Base-by-base conservation (phyloP, 352 stramenopile species). In the Pythium vanterpoolii region DNA sequence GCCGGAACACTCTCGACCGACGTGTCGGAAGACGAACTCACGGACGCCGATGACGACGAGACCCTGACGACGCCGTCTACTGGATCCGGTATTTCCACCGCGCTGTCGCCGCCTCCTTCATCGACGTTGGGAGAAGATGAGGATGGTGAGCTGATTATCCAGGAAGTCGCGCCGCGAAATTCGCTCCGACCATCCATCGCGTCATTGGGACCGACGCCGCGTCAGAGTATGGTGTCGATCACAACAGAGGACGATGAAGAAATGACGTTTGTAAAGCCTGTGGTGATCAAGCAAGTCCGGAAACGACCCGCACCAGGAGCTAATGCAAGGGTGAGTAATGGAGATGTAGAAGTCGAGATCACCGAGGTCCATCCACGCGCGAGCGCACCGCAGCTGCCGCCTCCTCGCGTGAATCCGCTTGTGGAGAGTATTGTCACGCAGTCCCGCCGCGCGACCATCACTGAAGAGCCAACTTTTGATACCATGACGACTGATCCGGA, bases 121-220 rank as follows among this genome's bases (percentile, higher is more conserved):
- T 36, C 52, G 4, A 52, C 36, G 2, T 27, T 39, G 3, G 23
- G 38, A 8, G 46, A 55, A 27, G 40, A 50, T 13, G 46, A 57
- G 19, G 56, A 56, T 4, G 24, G 16, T 10, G 53, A 36, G 18
- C 47, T 64, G 4, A 58, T 64, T 47, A 71, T 87, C 26, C 74
- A 87, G 52, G 75, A 90, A 51, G 60, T 87, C 27, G 56, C 69
- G 40, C 73, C 77, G 5, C 66, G 74, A 31, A 73, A 71, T 28
- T 56, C 56, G 9, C 46, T 57, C 19, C 36, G 56, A 4, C 21
- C 33, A 39, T 66, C 58, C 0, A 9, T 52, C 13, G n/a, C 58
- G 31, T 52, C 45, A 14, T 64, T 52, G 30, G 51, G 26, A 5
- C 34, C 26, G 11, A 68, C 62, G 19, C 48, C 68, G 23, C 50